Percentiles rank a stretch among this genome's conserved stretches.
phyloP scores from a whole-genome alignment of 2,329 filamentous ascomycete species.

The Trichoderma sp. region DNA sequence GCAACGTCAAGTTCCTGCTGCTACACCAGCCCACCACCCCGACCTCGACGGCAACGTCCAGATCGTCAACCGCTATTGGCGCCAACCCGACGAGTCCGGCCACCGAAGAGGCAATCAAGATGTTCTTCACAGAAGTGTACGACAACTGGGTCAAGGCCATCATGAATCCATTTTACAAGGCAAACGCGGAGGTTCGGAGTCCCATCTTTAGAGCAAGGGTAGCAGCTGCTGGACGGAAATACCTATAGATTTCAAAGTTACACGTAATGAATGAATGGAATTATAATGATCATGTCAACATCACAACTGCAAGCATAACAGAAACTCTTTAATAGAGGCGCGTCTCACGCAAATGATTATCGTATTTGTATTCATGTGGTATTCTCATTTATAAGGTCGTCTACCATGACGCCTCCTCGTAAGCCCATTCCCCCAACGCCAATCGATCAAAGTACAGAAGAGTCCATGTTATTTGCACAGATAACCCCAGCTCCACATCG shows the following conservation, averaged over 20 bases:
- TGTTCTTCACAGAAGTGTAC: constrained; percentile 94
- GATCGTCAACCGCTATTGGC: constrained; percentile 69
- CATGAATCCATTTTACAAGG: constrained; percentile 94
- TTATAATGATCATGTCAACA: background rate
- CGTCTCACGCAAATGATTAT: background rate
- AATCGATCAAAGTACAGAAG: constrained; percentile 28
- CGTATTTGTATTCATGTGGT: constrained; percentile 25
- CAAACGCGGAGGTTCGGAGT: constrained; percentile 82
- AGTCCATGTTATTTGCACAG: constrained; percentile 22
- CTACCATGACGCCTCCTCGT: constrained; percentile 40
- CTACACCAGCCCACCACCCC: constrained; percentile 74
- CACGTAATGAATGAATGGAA: constrained; percentile 16
- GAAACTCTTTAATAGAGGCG: background rate
- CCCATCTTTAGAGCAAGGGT: constrained; percentile 83
- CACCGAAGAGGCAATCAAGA: constrained; percentile 92
- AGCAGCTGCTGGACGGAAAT: constrained; percentile 87
- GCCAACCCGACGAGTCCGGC: constrained; percentile 85
- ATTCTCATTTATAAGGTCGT: constrained; percentile 33
- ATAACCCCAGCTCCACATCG: constrained; percentile 9
- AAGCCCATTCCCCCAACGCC: constrained; percentile 36
- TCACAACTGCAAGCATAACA: background rate
- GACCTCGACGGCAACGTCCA: constrained; percentile 45
- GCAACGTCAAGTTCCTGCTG: constrained; percentile 91
- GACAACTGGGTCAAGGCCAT: constrained; percentile 96
- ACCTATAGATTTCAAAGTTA: constrained; percentile 59